Conservation (phyloP, 169 alveolate species). For the Eimeria zaria region DNA sequence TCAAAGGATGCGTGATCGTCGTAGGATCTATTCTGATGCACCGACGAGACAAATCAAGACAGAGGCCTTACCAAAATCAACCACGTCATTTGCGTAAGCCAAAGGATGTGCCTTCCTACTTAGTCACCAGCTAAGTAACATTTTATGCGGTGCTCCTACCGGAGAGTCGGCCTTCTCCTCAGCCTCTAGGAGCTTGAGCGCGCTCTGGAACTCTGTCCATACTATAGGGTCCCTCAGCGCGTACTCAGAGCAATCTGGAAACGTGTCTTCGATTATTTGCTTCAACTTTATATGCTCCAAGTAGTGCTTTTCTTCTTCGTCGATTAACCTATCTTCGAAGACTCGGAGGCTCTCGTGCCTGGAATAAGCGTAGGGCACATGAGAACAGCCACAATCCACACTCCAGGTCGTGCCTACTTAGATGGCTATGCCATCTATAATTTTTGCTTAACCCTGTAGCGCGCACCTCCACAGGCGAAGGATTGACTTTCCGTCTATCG, state of each 20-base stretch:
- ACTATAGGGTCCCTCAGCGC: conserved; percentile 86
- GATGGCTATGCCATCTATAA: neutral
- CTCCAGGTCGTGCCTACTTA: neutral
- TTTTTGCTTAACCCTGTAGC: neutral
- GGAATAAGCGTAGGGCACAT: neutral
- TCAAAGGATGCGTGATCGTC: conserved; percentile 94
- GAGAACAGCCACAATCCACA: neutral
- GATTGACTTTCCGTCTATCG: conserved; percentile 92
- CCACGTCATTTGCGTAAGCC: neutral
- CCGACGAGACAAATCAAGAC: neutral
- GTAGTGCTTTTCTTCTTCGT: conserved; percentile 93
- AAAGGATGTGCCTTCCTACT: neutral
- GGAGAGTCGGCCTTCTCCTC: conserved; percentile 64
- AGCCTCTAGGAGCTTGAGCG: conserved; percentile 50
- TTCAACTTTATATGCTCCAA: conserved; percentile 90
- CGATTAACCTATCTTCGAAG: conserved; percentile 95
- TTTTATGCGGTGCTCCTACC: neutral
- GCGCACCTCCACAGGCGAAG: conserved; percentile 94
- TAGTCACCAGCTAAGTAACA: neutral
- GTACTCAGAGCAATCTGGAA: conserved; percentile 89
- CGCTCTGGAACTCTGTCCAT: conserved; percentile 89
- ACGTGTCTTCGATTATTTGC: conserved; percentile 89
- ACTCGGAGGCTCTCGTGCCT: conserved; percentile 97
- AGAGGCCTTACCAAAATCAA: too few relatives aligned
- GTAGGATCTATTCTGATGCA: conserved; percentile 92